Base-by-base conservation (phyloP, 371 early-diverging fungal species). In the Amoeboaphelidium occidentale region DNA sequence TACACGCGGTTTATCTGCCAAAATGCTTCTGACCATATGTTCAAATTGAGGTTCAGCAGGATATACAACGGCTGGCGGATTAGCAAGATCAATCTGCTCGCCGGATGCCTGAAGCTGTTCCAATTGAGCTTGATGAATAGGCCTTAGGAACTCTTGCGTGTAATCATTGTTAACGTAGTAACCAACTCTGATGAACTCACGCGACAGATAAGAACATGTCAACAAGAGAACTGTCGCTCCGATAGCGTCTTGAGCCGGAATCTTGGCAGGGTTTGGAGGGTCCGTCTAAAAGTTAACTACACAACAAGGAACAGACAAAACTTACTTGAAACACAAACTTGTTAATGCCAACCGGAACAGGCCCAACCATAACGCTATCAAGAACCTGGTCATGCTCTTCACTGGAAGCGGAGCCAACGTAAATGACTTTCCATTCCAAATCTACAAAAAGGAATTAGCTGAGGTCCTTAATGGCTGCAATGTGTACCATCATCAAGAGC, bases 91-190 rank as follows among this genome's bases (percentile, higher is more conserved):
- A n/a, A n/a, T n/a, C n/a, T n/a, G n/a, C n/a, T n/a, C n/a, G n/a
- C n/a, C n/a, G n/a, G n/a, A n/a, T n/a, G n/a, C n/a, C n/a, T n/a
- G n/a, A n/a, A n/a, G n/a, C n/a, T n/a, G n/a, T n/a, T n/a, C n/a
- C n/a, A n/a, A n/a, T n/a, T n/a, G n/a, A n/a, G n/a, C n/a, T n/a
- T n/a, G n/a, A n/a, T 68, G 66, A 44, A 61, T 60, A 49, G 69
- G 67, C 53, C 66, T 61, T 47, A 80, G 55, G 49, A 64, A 71
- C 58, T 78, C 78, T 48, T 86, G 84, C n/a, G 58, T 48, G 60
- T 91, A 88, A 53, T 85, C 83, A 62, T 84, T 91, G 64, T 92
- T 83, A 46, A 91, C 87, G 55, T 86, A 88, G 66, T 91, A 96
- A 14, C 92, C 94, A 50, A 93, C 83, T 52, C 91, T 76, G 42